Evolutionary conservation across 2,329 filamentous ascomycete genomes (phyloP).

Genomic region (Drechslerella stenobrocha): DNA sequence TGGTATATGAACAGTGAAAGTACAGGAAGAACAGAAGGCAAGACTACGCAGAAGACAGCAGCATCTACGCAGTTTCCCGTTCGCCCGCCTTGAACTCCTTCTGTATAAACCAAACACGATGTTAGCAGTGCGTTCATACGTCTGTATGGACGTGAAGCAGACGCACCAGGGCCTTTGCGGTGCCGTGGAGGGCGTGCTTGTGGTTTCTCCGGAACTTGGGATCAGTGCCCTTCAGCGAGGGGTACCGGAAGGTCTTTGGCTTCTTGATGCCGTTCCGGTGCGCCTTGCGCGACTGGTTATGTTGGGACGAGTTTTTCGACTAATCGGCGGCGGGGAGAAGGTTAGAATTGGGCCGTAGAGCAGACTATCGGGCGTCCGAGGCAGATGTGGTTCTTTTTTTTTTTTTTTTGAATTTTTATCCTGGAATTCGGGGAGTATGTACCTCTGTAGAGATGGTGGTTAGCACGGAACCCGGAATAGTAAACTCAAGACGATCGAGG

Average conservation of each 20-base stretch:
- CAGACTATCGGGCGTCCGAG: too few relatives aligned
- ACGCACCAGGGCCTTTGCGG: slow-evolving; percentile 92
- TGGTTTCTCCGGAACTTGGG: slow-evolving; percentile 99
- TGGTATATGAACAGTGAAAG: slow-evolving; percentile 44
- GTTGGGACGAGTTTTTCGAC: slow-evolving; percentile 99
- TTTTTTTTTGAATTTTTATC: not conserved
- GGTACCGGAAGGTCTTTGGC: slow-evolving; percentile 98
- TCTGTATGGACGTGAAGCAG: not conserved
- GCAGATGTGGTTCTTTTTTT: not conserved
- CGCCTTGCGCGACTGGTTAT: slow-evolving; percentile 98
- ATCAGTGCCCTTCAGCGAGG: slow-evolving; percentile 97
- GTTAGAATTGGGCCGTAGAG: slow-evolving; percentile 28
- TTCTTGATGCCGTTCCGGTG: slow-evolving; percentile 99
- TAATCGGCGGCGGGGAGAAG: slow-evolving; percentile 62
- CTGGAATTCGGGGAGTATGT: slow-evolving; percentile 13
- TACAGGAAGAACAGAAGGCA: slow-evolving; percentile 23
- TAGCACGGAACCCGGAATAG: slow-evolving; percentile 12
- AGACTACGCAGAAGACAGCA: slow-evolving; percentile 26
- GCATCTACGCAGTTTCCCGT: slow-evolving; percentile 74
- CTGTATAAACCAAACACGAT: slow-evolving; percentile 60
- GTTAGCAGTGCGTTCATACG: slow-evolving; percentile 53
- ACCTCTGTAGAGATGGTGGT: slow-evolving; percentile 33
- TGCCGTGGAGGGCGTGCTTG: slow-evolving; percentile 96
- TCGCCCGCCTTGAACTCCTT: slow-evolving; percentile 98
- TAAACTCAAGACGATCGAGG: not conserved